phyloP scores from a whole-genome alignment of 495 filamentous ascomycete species.

The Articulospora tetracladia region DNA sequence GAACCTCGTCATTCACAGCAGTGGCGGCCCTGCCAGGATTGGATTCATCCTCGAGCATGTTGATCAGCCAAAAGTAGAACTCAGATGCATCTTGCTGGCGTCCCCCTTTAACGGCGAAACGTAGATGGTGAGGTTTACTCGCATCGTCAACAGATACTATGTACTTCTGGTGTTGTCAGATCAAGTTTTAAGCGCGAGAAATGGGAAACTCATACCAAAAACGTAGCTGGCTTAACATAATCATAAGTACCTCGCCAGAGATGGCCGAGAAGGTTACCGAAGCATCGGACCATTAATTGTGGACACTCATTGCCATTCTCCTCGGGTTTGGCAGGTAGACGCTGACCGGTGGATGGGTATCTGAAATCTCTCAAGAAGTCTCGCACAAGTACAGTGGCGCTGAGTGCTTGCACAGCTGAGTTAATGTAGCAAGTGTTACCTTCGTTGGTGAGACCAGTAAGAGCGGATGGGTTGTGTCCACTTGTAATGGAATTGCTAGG shows the following conservation, averaged over 20 bases:
- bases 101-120: constrained; percentile 32
- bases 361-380: constrained; percentile 56
- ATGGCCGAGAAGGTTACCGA: constrained; percentile 70
- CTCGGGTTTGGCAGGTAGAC: constrained; percentile 42
- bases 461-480: constrained; percentile 15
- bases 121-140: background rate
- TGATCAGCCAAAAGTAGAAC: constrained; percentile 69
- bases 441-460: constrained; percentile 75
- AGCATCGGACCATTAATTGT: constrained; percentile 73
- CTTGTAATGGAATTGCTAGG: constrained; percentile 3
- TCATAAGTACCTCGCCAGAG: constrained; percentile 57
- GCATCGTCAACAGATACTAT: background rate
- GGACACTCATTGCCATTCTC: constrained; percentile 65
- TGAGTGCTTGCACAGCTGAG: constrained; percentile 76
- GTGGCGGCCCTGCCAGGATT: constrained; percentile 43
- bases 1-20: background rate
- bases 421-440: constrained; percentile 91
- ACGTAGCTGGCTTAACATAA: constrained; percentile 53
- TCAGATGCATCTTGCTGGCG: constrained; percentile 77
- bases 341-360: constrained; percentile 34
- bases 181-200: background rate
- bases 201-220: constrained; percentile 44
- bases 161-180: background rate
- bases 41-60: constrained; percentile 70
- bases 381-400: constrained; percentile 67